Percentiles rank a stretch among this genome's conserved stretches.
phyloP scores from a whole-genome alignment of 805 yeast species.

The Starmerella vaccinii region DNA sequence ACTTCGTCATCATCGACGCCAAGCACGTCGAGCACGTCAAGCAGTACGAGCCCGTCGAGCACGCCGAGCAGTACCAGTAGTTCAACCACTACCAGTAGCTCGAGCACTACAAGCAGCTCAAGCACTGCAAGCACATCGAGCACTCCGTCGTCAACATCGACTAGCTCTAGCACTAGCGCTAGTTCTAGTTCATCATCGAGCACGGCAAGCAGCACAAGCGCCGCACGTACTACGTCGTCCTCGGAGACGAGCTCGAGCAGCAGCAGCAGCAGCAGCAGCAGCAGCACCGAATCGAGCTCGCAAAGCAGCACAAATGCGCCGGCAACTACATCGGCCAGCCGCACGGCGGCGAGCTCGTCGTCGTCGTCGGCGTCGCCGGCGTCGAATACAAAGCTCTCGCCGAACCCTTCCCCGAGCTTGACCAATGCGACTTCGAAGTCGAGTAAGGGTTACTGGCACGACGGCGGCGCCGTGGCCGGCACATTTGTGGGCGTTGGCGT shows the following conservation, averaged over 20 bases:
- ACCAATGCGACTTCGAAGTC: not conserved
- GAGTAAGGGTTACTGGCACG: conserved; percentile 42
- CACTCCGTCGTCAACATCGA: conserved; percentile 10
- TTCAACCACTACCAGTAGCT: not conserved
- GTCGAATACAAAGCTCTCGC: conserved; percentile 12
- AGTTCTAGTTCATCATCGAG: conserved; percentile 6
- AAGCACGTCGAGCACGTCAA: not conserved
- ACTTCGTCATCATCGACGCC: not conserved
- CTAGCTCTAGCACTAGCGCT: conserved; percentile 1
- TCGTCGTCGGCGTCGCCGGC: conserved; percentile 15
- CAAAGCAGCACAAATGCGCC: not conserved
- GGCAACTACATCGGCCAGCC: not conserved
- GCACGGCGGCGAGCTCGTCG: not conserved
- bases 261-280: not conserved
- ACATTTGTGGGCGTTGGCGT: conserved; percentile 73
- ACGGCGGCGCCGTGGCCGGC: conserved; percentile 74
- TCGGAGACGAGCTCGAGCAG: not conserved
- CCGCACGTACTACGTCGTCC: not conserved
- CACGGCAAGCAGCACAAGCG: not conserved
- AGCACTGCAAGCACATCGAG: no score
- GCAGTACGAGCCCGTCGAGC: conserved; percentile 7
- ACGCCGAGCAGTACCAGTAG: conserved; percentile 1
- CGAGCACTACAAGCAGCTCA: not conserved
- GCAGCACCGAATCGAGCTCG: not conserved
- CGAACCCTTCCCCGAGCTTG: not conserved